A percentile compares a stretch with the other conserved stretches of the same genome.
phyloP scores from a whole-genome alignment of 441 rosid species.

The Adansonia gregorii region DNA sequence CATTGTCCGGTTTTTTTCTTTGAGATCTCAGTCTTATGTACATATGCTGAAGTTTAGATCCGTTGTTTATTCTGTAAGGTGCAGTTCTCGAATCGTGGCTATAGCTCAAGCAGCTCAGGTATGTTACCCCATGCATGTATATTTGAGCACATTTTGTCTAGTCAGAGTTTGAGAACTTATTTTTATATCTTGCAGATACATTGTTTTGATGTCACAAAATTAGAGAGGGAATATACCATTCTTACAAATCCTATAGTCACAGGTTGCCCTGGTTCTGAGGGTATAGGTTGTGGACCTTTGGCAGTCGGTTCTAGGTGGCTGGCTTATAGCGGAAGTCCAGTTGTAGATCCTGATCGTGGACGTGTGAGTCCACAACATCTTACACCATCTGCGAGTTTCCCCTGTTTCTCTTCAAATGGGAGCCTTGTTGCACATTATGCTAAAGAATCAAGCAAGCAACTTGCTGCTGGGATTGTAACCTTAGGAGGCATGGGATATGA shows the following conservation, averaged over 20 bases:
- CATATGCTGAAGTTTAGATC: conserved; percentile 76
- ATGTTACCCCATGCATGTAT: conserved; percentile 23
- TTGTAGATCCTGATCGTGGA: conserved; percentile 51
- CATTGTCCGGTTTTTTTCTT: conserved; percentile 67
- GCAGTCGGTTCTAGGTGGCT: conserved; percentile 96
- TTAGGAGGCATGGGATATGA: conserved; percentile 83
- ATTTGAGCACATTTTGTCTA: neutral
- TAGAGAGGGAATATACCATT: conserved; percentile 63
- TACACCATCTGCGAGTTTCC: conserved; percentile 57
- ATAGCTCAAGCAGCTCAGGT: conserved; percentile 84
- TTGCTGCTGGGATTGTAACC: conserved; percentile 78
- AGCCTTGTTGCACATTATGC: conserved; percentile 75
- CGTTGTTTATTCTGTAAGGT: conserved; percentile 70
- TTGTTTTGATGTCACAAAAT: conserved; percentile 71
- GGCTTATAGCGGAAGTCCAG: conserved; percentile 84
- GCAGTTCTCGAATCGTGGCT: conserved; percentile 90
- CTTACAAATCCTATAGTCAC: conserved; percentile 61
- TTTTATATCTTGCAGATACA: conserved; percentile 68
- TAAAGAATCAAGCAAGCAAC: conserved; percentile 86
- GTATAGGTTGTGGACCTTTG: conserved; percentile 87
- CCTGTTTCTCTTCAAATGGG: conserved; percentile 56
- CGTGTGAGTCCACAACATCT: conserved; percentile 69
- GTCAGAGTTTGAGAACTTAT: conserved; percentile 21
- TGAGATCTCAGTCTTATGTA: conserved; percentile 75
- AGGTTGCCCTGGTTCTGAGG: conserved; percentile 55